These are phyloP conservation scores for Aurinia saxatilis DNA, from an alignment of 345 rosid species.

Conservation along the genomic window DNA sequence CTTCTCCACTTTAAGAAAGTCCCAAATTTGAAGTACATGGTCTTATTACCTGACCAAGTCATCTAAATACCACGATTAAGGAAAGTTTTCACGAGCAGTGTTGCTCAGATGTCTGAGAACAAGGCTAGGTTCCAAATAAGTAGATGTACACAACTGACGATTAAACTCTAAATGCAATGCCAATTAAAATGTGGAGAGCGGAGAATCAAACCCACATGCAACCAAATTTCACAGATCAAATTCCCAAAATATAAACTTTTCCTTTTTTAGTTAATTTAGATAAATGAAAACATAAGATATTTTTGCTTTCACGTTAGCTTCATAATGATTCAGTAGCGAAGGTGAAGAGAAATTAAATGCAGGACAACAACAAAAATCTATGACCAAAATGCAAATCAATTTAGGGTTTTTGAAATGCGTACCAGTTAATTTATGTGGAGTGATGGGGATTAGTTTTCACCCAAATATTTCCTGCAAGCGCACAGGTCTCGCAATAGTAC, in stretches of 20 bases:
- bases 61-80: background rate
- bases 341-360: slow-evolving; percentile 31
- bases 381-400: slow-evolving; percentile 19
- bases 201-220: slow-evolving; percentile 32
- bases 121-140: slow-evolving; percentile 17
- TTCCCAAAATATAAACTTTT: slow-evolving; percentile 9
- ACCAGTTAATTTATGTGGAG: too few species aligned
- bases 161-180: slow-evolving; percentile 14
- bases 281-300: background rate
- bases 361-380: slow-evolving; percentile 22
- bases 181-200: slow-evolving; percentile 7
- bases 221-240: slow-evolving; percentile 27
- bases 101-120: background rate
- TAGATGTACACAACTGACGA: slow-evolving; percentile 13
- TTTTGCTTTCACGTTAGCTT: slow-evolving; percentile 4
- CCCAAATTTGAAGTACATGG: slow-evolving; percentile 23
- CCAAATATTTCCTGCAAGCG: too few species aligned
- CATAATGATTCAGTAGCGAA: slow-evolving; percentile 13
- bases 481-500: too few species aligned
- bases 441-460: too few species aligned
- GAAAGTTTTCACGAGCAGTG: slow-evolving; percentile 1
- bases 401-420: slow-evolving; percentile 36
- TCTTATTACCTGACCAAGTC: slow-evolving; percentile 12
- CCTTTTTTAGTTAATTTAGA: slow-evolving; percentile 6
- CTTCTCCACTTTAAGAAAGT: slow-evolving; percentile 23